A percentile compares a stretch with the other conserved stretches of the same genome.
These are phyloP conservation scores for Microbotryomycetes sp. DNA, from an alignment of 1,284 basidiomycete species.

Conservation along the genomic window DNA sequence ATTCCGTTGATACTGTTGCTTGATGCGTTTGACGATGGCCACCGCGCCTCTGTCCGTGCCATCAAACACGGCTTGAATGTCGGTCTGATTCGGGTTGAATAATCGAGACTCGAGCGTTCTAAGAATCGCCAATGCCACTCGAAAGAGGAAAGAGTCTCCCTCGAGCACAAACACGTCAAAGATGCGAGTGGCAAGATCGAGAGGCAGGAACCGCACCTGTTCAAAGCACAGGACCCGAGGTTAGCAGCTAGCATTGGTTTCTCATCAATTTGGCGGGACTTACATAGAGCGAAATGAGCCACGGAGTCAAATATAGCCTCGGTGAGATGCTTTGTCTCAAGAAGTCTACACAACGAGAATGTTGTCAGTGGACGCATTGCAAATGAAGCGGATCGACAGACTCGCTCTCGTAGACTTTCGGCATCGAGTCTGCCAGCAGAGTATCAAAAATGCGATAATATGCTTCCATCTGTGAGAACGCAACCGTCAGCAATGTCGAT, in stretches of 20 bases:
- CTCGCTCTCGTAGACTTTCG: conserved; percentile 61
- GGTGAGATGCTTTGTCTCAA: conserved; percentile 57
- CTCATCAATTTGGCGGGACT: too few relatives aligned
- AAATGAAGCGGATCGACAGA: too few relatives aligned
- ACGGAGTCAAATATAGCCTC: conserved; percentile 61
- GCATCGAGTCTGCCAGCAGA: conserved; percentile 83
- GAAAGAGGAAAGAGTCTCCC: conserved; percentile 79
- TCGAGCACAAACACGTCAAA: conserved; percentile 64
- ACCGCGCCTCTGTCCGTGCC: conserved; percentile 36
- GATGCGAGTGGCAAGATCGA: conserved; percentile 37
- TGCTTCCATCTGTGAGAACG: conserved; percentile 33
- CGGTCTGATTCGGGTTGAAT: conserved; percentile 72
- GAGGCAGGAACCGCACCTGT: conserved; percentile 29
- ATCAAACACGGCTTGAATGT: conserved; percentile 57
- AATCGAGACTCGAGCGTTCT: conserved; percentile 77
- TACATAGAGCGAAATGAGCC: conserved; percentile 75
- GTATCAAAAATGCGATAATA: conserved; percentile 77
- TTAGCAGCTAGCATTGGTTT: background rate
- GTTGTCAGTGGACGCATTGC: background rate
- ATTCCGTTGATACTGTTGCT: conserved; percentile 11
- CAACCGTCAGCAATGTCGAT: background rate
- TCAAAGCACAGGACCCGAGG: background rate
- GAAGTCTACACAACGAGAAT: conserved; percentile 26
- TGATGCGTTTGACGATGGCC: conserved; percentile 35
- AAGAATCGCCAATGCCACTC: conserved; percentile 72